Evolutionary conservation across 768 basidiomycete species (phyloP), one percentile per base, ranked within the genome.

Genomic region (Macrolepiota fuliginosa): DNA sequence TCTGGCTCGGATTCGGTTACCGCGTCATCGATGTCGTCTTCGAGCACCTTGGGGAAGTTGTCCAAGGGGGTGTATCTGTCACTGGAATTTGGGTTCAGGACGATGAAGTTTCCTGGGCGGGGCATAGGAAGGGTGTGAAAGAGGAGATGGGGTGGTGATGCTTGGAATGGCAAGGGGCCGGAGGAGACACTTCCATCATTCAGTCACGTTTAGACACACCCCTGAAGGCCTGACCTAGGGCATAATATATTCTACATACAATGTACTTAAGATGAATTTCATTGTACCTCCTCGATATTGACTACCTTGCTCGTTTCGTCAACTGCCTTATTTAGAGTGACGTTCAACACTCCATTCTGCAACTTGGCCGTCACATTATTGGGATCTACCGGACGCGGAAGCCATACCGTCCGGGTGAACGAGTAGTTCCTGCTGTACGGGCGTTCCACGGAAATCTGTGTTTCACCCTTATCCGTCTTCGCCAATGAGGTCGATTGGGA

Each of bases 391-490:
- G 85, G 79, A 11, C 79, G 81, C 37, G 90, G 88, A 25, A 92
- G 77, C 83, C 87, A 88, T 11, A 92, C 80, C 0, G 89, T 91
- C 54, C 91, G 81, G 13, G 82, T 80, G 70, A 91, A 92, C 2
- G 78, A 73, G 2, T 82, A 70, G 50, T 79, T 81, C 22, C 82
- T 78, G 12, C 82, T 77, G 68, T 84, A 85, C n/a, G 78, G 74
- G 25, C 89, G 83, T 69, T 91, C 89, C 6, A 81, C 71, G 2
- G 87, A 78, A 46, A 89, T 73, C 63, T 83, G 81, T 22, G 79
- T 83, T 56, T 77, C 61, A 57, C 58, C 62, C 27, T 74, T 67
- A 29, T 70, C 69, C 25, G 66, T 54, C 62, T 70, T 54, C 46
- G 69, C 56, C 17, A 70, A 67, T 54, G 71, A 56, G 4, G 68